Conservation (phyloP, 345 rosid genomes). For the Populus pruinosa region DNA sequence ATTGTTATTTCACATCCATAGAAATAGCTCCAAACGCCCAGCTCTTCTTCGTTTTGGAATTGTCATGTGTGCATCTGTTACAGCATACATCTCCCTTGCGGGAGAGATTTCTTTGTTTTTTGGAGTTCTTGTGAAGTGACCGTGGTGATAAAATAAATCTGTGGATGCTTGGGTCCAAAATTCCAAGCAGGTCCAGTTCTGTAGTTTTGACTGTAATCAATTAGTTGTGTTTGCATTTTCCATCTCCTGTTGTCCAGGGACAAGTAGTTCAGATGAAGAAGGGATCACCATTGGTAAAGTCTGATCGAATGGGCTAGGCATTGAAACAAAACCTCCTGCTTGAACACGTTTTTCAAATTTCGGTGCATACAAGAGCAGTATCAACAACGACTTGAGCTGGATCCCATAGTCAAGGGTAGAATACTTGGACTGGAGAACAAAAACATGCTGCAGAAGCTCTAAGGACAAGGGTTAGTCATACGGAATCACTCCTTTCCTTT, state of each 20-base stretch:
- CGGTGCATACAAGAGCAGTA: neutral
- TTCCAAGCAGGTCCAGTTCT: neutral
- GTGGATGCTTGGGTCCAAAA: neutral
- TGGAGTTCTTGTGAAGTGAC: neutral
- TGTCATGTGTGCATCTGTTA: neutral
- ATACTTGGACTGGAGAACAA: neutral
- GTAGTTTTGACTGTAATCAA: neutral
- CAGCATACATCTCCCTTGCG: neutral
- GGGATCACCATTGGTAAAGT: neutral
- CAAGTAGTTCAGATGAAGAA: neutral
- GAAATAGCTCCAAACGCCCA: no score
- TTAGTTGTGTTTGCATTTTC: neutral
- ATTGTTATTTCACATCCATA: no score
- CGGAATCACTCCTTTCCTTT: constrained; percentile 41
- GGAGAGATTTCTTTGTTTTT: neutral
- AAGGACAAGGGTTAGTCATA: neutral
- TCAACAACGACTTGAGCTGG: neutral
- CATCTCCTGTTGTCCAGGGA: neutral
- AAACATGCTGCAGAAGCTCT: neutral
- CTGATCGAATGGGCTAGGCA: neutral
- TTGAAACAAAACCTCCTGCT: neutral
- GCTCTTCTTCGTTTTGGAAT: neutral
- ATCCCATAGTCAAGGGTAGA: neutral
- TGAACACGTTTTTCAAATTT: neutral
- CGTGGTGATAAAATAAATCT: neutral